Conservation (phyloP, 78 protist genomes). For the Pigoraptor vietnamica region DNA sequence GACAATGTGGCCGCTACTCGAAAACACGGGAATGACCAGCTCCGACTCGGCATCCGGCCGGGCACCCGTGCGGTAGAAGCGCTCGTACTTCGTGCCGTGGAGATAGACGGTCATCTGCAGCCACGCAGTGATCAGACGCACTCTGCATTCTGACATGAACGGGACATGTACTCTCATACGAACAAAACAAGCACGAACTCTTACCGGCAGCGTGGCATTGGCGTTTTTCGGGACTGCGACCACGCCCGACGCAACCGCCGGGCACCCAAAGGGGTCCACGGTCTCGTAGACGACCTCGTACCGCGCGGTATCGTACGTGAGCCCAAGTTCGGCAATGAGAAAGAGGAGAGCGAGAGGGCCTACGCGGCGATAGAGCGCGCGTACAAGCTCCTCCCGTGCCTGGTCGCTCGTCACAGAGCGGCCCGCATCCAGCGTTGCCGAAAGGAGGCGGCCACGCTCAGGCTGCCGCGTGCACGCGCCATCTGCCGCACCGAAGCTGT, state of each 20-base stretch:
- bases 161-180: too few species aligned
- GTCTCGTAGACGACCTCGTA: background rate
- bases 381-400: background rate
- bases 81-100: background rate
- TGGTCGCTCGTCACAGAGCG: background rate
- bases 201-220: too few species aligned
- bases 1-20: background rate
- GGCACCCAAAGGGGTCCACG: background rate
- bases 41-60: background rate
- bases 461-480: background rate
- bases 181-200: too few species aligned
- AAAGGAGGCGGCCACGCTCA: background rate
- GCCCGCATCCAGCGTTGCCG: background rate
- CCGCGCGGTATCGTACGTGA: background rate
- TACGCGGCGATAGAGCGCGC: background rate
- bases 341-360: background rate
- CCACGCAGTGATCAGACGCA: too few species aligned
- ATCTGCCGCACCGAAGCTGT: too few species aligned
- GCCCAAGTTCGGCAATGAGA: background rate
- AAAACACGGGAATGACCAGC: background rate
- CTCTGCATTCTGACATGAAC: too few species aligned
- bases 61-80: background rate
- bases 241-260: background rate
- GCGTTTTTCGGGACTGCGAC: too few species aligned
- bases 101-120: background rate